Base-by-base conservation (phyloP, 2,329 filamentous ascomycete genomes). In the Elsinoe ampelina region DNA sequence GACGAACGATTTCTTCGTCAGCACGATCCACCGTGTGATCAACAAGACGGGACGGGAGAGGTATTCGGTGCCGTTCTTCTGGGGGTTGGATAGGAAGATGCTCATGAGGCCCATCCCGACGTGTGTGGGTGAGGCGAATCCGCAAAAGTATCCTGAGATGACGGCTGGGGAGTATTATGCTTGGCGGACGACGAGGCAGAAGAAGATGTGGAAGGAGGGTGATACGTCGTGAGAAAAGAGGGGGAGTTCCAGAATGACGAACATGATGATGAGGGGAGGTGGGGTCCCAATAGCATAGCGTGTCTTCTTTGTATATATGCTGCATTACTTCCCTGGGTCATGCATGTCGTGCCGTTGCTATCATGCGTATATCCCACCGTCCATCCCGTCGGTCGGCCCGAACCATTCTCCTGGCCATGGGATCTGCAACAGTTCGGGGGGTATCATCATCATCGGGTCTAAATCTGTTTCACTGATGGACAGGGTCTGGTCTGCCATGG, bases 1-100 rank as follows among this genome's bases (percentile, higher is more conserved):
- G 76, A 81, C 78, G 12, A 75, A 76, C 55, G 74, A 75, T 13
- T 66, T 70, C 48, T 82, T 80, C 67, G 76, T 74, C 63, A 78
- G 74, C 62, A 80, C 74, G 50, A 65, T 79, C 3, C 80, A 83
- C 63, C 70, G 79, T 6, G 80, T 82, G 22, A 75, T 82, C 60
- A 81, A 81, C 68, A 71, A 71, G 42, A 75, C 73, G 2, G 70
- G 70, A 1, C 68, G 67, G 8, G 75, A 80, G 63, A 71, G 80
- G 36, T 82, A 80, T 63, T 79, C 75, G 5, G 70, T 82, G n/a
- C 77, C 79, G 0, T 76, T 81, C 54, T 82, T 81, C 65, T 76
- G 80, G 57, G 76, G 77, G 56, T 65, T 71, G 34, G 65, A 63
- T 32, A 36, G 48, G 32, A 36, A 38, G 34, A 52, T 52, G 48